A percentile compares a stretch with the other conserved stretches of the same genome.
phyloP scores from a whole-genome alignment of 75 land plant species.

The Cryptomeria japonica region DNA sequence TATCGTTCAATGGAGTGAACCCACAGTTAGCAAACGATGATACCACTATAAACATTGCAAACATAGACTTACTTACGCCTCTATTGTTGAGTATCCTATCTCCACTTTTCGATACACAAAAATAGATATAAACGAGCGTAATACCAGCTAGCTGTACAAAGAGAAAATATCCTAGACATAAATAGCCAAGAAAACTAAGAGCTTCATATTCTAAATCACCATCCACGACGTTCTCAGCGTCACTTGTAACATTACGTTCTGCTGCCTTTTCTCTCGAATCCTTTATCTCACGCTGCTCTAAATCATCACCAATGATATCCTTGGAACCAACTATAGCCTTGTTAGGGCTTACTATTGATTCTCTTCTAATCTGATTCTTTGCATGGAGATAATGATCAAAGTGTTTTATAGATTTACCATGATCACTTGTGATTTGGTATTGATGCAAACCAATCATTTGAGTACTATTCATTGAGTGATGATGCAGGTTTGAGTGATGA shows the following conservation, averaged over 20 bases:
- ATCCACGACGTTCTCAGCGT: not conserved
- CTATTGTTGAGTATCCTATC: slow-evolving; percentile 30
- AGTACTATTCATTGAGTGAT: not conserved
- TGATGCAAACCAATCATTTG: not conserved
- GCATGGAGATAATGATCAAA: not conserved
- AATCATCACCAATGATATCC: not conserved
- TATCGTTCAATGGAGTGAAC: slow-evolving; percentile 62
- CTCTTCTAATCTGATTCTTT: not conserved
- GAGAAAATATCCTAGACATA: slow-evolving; percentile 47
- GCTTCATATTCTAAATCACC: slow-evolving; percentile 20
- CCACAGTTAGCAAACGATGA: slow-evolving; percentile 79
- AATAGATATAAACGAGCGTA: slow-evolving; percentile 17
- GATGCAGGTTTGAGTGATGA: not conserved
- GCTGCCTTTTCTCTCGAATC: not conserved
- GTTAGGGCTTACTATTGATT: no score
- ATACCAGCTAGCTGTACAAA: slow-evolving; percentile 40
- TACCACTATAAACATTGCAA: slow-evolving; percentile 48
- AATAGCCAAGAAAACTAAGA: slow-evolving; percentile 27
- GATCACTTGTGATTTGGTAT: not conserved
- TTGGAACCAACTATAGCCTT: not conserved
- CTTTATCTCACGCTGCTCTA: not conserved
- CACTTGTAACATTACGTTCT: not conserved
- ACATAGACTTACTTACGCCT: slow-evolving; percentile 18
- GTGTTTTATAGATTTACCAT: no score
- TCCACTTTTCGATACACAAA: slow-evolving; percentile 25